Percentiles rank a stretch among this genome's conserved stretches.
Evolutionary conservation across 257 asterid genomes (phyloP).

Genomic region (Fraxinus anomala): DNA sequence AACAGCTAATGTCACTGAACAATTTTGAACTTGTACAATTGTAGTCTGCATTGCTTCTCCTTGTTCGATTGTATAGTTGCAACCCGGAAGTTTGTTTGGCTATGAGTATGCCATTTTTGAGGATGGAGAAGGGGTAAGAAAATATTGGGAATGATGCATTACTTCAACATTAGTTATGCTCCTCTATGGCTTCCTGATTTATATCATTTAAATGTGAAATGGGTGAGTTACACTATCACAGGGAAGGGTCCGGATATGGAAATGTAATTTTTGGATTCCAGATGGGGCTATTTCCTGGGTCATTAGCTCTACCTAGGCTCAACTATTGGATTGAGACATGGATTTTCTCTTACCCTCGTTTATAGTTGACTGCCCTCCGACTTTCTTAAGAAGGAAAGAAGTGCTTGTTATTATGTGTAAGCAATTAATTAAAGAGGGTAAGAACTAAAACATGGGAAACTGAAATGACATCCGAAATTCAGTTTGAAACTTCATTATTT

Average conservation of each 20-base stretch:
- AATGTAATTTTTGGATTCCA: not conserved
- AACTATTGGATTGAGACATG: not conserved
- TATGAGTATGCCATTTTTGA: not conserved
- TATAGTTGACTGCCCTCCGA: not conserved
- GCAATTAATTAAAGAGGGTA: not conserved
- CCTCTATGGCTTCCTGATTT: not conserved
- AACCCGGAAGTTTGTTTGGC: not conserved
- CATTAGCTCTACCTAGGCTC: not conserved
- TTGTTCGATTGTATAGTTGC: not conserved
- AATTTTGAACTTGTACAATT: not conserved
- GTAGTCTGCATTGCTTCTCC: not conserved
- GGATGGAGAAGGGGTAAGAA: not conserved
- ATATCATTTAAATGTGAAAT: not conserved
- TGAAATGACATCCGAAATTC: not conserved
- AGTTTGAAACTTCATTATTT: not conserved
- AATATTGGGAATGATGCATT: not conserved
- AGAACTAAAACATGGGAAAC: not conserved
- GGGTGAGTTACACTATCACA: not conserved
- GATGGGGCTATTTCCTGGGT: not conserved
- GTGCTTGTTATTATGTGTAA: not conserved
- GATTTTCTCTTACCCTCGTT: not conserved
- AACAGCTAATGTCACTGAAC: not conserved
- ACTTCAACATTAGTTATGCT: not conserved
- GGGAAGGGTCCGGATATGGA: not conserved
- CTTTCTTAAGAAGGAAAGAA: not conserved